A percentile compares a stretch with the other conserved stretches of the same genome.
These are phyloP conservation scores for Lachnum nothofagi DNA, from an alignment of 2,329 filamentous ascomycete species.

Conservation along the genomic window DNA sequence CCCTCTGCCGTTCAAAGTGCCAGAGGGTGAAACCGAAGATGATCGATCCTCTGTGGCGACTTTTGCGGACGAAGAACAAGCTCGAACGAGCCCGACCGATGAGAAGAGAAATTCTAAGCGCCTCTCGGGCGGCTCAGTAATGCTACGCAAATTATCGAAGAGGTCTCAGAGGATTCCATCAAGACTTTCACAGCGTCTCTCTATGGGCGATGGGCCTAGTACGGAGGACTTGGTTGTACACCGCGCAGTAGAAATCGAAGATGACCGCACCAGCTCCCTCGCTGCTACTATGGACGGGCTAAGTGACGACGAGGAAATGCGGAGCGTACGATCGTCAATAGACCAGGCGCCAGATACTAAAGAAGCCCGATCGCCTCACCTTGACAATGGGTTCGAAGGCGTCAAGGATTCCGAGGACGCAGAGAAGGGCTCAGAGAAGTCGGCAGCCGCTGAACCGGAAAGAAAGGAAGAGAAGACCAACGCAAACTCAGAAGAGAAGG, in stretches of 20 bases:
- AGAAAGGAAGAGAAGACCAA: not conserved
- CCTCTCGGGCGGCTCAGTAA: constrained; percentile 45
- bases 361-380: constrained; percentile 8
- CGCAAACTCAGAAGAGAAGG: not conserved
- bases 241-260: constrained; percentile 24
- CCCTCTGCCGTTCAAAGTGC: constrained; percentile 61
- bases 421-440: not conserved
- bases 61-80: constrained; percentile 57
- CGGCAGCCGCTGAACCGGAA: not conserved
- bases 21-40: constrained; percentile 42
- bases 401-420: not conserved
- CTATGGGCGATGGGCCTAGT: constrained; percentile 24
- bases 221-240: constrained; percentile 43
- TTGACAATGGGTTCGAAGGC: not conserved
- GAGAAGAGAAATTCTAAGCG: constrained; percentile 48
- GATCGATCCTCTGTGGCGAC: constrained; percentile 65
- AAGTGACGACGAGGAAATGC: constrained; percentile 35
- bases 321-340: constrained; percentile 26
- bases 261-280: constrained; percentile 46
- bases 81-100: constrained; percentile 34
- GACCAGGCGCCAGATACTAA: constrained; percentile 13
- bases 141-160: constrained; percentile 25
- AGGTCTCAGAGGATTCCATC: constrained; percentile 15
- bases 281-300: constrained; percentile 54
- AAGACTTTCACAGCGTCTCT: constrained; percentile 25